These are phyloP conservation scores for Trametes meyenii DNA, from an alignment of 768 basidiomycete species.

Conservation along the genomic window DNA sequence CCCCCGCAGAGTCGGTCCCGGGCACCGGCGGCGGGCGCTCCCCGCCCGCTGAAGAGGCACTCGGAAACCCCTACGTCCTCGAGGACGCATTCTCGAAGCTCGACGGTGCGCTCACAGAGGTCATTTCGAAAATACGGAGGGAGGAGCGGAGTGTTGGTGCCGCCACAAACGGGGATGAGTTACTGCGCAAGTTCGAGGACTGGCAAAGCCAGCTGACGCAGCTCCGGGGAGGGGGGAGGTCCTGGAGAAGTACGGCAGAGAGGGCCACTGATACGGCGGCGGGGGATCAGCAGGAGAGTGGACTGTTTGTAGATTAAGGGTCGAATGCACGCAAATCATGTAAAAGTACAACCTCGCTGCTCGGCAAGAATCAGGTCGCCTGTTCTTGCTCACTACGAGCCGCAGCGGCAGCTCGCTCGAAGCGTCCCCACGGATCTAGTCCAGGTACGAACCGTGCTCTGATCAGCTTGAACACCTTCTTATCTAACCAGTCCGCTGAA, in stretches of 20 bases:
- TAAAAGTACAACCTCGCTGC: not conserved
- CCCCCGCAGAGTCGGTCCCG: conserved; percentile 27
- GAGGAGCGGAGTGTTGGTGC: conserved; percentile 43
- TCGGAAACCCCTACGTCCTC: conserved; percentile 54
- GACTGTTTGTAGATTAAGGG: conserved; percentile 33
- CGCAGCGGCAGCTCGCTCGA: conserved; percentile 40
- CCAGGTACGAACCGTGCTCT: conserved; percentile 53
- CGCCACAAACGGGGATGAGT: conserved; percentile 37
- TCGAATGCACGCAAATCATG: not conserved
- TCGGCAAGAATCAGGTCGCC: too few species aligned
- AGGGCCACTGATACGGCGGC: not conserved
- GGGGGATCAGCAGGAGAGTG: conserved; percentile 25
- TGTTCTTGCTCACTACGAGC: not conserved
- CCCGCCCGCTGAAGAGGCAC: conserved; percentile 29
- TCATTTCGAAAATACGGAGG: conserved; percentile 47
- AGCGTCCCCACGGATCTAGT: conserved; percentile 56
- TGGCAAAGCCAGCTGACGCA: conserved; percentile 47
- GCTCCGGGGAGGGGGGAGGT: conserved; percentile 33
- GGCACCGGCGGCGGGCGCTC: conserved; percentile 27
- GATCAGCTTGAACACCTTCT: conserved; percentile 38
- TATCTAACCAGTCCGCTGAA: conserved; percentile 41
- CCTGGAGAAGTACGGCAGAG: not conserved
- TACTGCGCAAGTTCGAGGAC: conserved; percentile 43
- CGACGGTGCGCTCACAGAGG: conserved; percentile 45
- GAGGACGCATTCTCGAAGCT: conserved; percentile 45